These are phyloP conservation scores for Rhodotorula graminis DNA, from an alignment of 768 basidiomycete genomes.

Conservation along the genomic window DNA sequence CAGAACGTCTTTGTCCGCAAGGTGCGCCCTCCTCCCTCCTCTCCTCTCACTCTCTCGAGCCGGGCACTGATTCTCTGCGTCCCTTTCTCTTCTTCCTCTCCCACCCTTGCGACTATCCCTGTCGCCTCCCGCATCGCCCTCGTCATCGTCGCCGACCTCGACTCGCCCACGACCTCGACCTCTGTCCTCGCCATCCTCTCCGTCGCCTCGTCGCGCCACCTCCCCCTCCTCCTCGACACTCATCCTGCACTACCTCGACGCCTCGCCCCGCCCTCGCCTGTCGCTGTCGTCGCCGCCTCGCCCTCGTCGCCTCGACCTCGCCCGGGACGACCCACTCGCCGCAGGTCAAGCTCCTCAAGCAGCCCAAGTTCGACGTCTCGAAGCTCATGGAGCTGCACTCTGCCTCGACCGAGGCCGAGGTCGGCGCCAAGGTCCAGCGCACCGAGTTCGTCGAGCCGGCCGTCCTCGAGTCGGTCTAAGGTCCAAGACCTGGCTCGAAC, in stretches of 20 bases:
- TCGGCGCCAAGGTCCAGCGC: constrained; percentile 63
- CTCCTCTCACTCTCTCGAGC: too few species aligned
- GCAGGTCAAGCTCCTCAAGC: constrained; percentile 12
- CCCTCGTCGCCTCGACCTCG: too few species aligned
- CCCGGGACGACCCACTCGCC: not conserved
- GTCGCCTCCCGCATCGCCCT: too few species aligned
- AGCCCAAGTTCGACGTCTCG: constrained; percentile 53
- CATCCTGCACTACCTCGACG: too few species aligned
- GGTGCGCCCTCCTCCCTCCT: constrained; percentile 45
- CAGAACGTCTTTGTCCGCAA: constrained; percentile 99
- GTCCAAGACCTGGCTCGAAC: not conserved
- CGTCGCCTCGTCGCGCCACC: too few species aligned
- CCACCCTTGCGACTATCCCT: too few species aligned
- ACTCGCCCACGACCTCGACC: not conserved
- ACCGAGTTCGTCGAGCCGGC: constrained; percentile 94
- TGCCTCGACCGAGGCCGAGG: constrained; percentile 94
- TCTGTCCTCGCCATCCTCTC: not conserved
- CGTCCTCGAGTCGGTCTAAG: constrained; percentile 82
- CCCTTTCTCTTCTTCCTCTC: too few species aligned
- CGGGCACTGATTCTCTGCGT: too few species aligned
- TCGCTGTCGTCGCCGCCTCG: too few species aligned
- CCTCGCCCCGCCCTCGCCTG: too few species aligned
- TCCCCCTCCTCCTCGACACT: too few species aligned
- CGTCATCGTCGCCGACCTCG: too few species aligned
- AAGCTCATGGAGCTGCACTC: constrained; percentile 96